These are phyloP conservation scores for Fusarium sp. DNA, from an alignment of 2,329 filamentous ascomycete species.

Conservation along the genomic window DNA sequence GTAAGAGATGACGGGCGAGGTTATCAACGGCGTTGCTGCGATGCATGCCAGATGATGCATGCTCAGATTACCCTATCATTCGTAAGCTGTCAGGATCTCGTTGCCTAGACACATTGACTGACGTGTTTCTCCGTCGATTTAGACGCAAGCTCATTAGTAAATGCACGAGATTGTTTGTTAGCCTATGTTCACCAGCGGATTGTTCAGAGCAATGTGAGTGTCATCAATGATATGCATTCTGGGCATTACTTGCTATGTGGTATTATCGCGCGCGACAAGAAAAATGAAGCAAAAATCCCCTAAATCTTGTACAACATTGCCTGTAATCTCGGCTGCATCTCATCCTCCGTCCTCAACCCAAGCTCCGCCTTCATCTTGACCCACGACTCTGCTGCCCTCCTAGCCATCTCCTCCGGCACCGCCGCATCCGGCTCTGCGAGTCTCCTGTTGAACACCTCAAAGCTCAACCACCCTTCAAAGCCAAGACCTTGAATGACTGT, in stretches of 20 bases:
- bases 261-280: not conserved
- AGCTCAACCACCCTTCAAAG: constrained; percentile 77
- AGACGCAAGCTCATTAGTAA: not conserved
- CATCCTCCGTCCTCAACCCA: constrained; percentile 43
- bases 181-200: not conserved
- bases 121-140: not conserved
- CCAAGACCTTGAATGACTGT: constrained; percentile 73
- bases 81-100: not conserved
- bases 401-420: constrained; percentile 70
- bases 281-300: not conserved
- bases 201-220: not conserved
- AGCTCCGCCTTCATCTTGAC: constrained; percentile 57
- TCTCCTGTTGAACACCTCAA: constrained; percentile 73
- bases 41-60: not conserved
- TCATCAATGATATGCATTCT: not conserved
- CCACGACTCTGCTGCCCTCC: constrained; percentile 63
- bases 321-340: constrained; percentile 44
- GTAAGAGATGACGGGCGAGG: not conserved
- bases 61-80: not conserved
- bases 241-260: not conserved
- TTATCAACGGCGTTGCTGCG: not conserved
- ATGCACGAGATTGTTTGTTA: not conserved
- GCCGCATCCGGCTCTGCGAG: constrained; percentile 66
- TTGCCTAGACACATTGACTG: not conserved
- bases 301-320: constrained; percentile 48